These are phyloP conservation scores for Apiospora koreana DNA, from an alignment of 2,329 filamentous ascomycete genomes.

Conservation along the genomic window DNA sequence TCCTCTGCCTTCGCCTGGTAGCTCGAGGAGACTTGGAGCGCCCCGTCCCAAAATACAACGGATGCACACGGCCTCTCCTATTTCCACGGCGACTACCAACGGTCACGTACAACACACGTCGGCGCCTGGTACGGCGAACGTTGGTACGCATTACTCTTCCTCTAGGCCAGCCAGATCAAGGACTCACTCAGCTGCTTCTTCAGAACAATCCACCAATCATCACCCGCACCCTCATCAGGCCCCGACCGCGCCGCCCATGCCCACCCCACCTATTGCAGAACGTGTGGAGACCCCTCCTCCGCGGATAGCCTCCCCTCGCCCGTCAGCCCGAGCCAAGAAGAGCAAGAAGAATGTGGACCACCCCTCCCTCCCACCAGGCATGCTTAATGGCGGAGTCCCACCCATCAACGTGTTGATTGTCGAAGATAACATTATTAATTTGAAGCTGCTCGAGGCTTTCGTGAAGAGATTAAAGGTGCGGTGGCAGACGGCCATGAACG, in stretches of 20 bases:
- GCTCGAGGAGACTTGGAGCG: slow-evolving; percentile 42
- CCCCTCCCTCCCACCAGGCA: slow-evolving; percentile 56
- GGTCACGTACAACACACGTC: slow-evolving; percentile 42
- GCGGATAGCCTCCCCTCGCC: slow-evolving; percentile 50
- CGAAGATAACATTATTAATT: slow-evolving; percentile 97
- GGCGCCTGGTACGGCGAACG: slow-evolving; percentile 31
- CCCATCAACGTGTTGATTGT: slow-evolving; percentile 98
- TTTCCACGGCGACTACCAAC: slow-evolving; percentile 55
- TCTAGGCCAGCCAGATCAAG: slow-evolving; percentile 50
- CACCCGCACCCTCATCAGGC: slow-evolving; percentile 23
- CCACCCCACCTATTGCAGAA: slow-evolving; percentile 53
- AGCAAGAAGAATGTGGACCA: slow-evolving; percentile 50
- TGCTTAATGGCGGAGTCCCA: slow-evolving; percentile 81
- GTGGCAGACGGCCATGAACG: slow-evolving; percentile 97
- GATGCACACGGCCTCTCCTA: slow-evolving; percentile 78
- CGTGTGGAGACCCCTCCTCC: slow-evolving; percentile 55
- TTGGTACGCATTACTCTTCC: slow-evolving; percentile 42
- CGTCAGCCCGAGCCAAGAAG: slow-evolving; percentile 50
- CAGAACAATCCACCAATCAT: slow-evolving; percentile 49
- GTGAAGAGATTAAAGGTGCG: slow-evolving; percentile 94
- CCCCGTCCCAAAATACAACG: slow-evolving; percentile 58
- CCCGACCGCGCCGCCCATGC: slow-evolving; percentile 51
- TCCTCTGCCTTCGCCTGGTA: slow-evolving; percentile 80
- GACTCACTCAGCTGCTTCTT: slow-evolving; percentile 58
- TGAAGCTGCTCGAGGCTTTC: slow-evolving; percentile 90